These are phyloP conservation scores for Trichosanthes cucumerina DNA, from an alignment of 306 rosid genomes.

Conservation along the genomic window DNA sequence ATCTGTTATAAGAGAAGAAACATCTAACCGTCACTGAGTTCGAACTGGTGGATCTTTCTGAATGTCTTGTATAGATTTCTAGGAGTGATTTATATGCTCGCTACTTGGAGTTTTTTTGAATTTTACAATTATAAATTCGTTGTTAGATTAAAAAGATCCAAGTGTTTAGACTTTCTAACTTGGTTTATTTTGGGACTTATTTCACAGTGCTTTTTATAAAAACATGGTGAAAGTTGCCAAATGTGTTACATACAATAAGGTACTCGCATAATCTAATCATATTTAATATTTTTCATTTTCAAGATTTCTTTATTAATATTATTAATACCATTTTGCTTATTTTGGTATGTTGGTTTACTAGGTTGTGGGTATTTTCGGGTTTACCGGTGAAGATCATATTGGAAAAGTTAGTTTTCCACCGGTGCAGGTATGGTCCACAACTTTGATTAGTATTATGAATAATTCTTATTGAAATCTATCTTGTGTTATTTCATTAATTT, in stretches of 20 bases:
- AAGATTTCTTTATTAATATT: not conserved
- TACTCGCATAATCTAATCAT: not conserved
- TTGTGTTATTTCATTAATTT: not conserved
- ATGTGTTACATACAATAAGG: constrained; percentile 79
- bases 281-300: not conserved
- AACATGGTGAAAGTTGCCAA: constrained; percentile 69
- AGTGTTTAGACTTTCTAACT: not conserved
- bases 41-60: not conserved
- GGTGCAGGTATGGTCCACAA: constrained; percentile 48
- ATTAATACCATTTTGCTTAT: not conserved
- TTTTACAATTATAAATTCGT: not conserved
- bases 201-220: constrained; percentile 66
- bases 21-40: not conserved
- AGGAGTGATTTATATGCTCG: not conserved
- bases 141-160: not conserved
- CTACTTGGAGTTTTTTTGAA: not conserved
- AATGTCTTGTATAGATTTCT: not conserved
- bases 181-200: not conserved
- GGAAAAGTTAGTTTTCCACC: constrained; percentile 96
- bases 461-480: not conserved
- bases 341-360: constrained; percentile 17
- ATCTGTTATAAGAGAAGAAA: not conserved
- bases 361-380: constrained; percentile 90
- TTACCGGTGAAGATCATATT: constrained; percentile 80
- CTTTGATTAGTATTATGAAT: not conserved